Evolutionary conservation across 495 filamentous ascomycete genomes (phyloP).

Genomic region (Aspergillus olivimuriae): DNA sequence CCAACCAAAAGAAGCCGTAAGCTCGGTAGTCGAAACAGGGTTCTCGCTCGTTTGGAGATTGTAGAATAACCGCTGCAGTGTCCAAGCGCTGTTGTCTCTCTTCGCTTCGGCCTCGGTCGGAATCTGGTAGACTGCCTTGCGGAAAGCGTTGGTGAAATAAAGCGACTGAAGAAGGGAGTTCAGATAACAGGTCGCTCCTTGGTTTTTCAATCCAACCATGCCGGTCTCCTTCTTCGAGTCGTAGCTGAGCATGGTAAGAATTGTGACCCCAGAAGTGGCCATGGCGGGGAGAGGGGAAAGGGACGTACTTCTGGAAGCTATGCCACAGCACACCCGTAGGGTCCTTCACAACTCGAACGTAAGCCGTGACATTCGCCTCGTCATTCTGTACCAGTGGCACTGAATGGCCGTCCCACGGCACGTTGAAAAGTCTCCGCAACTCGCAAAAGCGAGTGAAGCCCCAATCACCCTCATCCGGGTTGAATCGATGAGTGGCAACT

Average conservation of each 20-base stretch:
- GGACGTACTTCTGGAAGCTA: conserved; percentile 80
- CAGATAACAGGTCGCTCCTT: conserved; percentile 96
- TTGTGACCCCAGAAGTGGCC: not conserved
- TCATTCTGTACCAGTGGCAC: conserved; percentile 86
- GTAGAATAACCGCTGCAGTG: conserved; percentile 90
- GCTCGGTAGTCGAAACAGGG: conserved; percentile 84
- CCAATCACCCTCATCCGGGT: conserved; percentile 96
- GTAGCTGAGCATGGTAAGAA: conserved; percentile 51
- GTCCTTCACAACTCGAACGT: conserved; percentile 90
- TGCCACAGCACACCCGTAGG: conserved; percentile 99
- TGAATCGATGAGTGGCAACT: conserved; percentile 84
- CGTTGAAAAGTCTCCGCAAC: conserved; percentile 70
- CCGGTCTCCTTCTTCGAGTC: conserved; percentile 98
- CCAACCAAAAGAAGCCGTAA: conserved; percentile 96
- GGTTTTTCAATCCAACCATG: conserved; percentile 94
- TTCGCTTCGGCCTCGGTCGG: conserved; percentile 80
- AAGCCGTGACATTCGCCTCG: conserved; percentile 80
- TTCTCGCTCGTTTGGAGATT: conserved; percentile 75
- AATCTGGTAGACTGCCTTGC: conserved; percentile 95
- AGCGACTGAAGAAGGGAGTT: conserved; percentile 96
- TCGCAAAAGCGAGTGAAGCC: conserved; percentile 93
- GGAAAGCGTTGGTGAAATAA: conserved; percentile 95
- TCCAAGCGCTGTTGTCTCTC: conserved; percentile 82
- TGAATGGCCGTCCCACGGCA: conserved; percentile 58
- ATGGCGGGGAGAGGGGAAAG: too few relatives aligned